phyloP scores from a whole-genome alignment of 2,329 filamentous ascomycete genomes.

The Diaporthe citri region DNA sequence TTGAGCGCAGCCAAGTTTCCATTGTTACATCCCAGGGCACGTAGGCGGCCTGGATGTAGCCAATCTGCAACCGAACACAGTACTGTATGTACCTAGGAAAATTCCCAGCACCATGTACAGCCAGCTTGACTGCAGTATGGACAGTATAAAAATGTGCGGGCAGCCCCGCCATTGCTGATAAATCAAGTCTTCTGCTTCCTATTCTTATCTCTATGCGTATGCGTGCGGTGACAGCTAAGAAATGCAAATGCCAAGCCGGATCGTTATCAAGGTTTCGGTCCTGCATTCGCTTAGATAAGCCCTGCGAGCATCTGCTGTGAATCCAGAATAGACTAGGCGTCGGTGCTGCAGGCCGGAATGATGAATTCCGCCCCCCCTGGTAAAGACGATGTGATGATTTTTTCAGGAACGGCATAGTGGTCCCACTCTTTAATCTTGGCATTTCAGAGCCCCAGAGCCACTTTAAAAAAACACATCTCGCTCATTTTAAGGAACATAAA shows the following conservation, averaged over 20 bases:
- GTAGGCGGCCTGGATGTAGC: neutral
- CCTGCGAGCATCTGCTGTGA: neutral
- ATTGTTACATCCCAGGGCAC: too few relatives aligned
- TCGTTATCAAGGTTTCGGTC: conserved; percentile 11
- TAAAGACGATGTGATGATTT: too few relatives aligned
- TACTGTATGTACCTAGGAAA: neutral
- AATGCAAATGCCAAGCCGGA: conserved; percentile 16
- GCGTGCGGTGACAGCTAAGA: neutral
- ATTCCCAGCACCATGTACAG: neutral
- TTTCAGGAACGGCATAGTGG: too few relatives aligned
- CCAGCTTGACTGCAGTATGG: too few relatives aligned
- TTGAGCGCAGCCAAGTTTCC: neutral
- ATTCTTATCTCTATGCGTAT: neutral
- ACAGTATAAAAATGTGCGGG: neutral
- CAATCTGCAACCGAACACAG: neutral
- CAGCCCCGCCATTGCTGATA: conserved; percentile 23
- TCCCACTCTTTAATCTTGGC: too few relatives aligned
- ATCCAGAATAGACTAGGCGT: neutral
- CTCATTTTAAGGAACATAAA: too few relatives aligned
- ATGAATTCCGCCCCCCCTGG: too few relatives aligned
- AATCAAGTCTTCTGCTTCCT: neutral
- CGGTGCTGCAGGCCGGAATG: neutral
- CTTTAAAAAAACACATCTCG: too few relatives aligned
- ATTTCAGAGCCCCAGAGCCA: too few relatives aligned
- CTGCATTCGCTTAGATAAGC: conserved; percentile 33